These are phyloP conservation scores for Psophocarpus tetragonolobus DNA, from an alignment of 306 rosid genomes.

Conservation along the genomic window DNA sequence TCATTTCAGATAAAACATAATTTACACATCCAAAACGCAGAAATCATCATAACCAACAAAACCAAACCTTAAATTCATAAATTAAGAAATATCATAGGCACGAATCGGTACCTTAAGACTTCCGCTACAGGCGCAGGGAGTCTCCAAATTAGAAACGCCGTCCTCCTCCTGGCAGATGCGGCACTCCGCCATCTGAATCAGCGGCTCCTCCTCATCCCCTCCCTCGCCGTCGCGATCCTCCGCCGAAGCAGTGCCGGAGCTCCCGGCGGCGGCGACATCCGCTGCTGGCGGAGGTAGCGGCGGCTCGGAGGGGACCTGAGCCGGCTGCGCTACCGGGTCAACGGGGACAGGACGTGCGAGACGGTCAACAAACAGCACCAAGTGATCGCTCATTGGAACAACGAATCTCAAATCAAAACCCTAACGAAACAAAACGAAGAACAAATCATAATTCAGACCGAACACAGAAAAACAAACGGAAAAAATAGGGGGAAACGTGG, in stretches of 20 bases:
- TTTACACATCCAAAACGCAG: background rate
- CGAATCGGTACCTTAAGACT: constrained; percentile 80
- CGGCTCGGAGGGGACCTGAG: constrained; percentile 44
- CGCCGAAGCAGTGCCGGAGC: constrained; percentile 38
- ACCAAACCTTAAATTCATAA: background rate
- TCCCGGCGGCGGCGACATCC: constrained; percentile 32
- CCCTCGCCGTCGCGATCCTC: constrained; percentile 38
- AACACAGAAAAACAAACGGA: background rate
- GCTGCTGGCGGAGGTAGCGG: background rate
- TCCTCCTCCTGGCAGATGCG: constrained; percentile 99
- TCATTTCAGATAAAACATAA: background rate
- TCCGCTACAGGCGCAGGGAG: constrained; percentile 92
- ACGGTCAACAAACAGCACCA: constrained; percentile 79
- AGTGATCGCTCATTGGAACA: constrained; percentile 75
- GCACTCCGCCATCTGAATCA: constrained; percentile 82
- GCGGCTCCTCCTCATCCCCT: constrained; percentile 63
- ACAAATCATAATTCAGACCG: background rate
- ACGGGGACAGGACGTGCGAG: constrained; percentile 48
- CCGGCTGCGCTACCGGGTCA: constrained; percentile 49
- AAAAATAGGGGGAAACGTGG: constrained; percentile 15
- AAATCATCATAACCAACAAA: background rate
- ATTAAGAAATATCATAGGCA: background rate
- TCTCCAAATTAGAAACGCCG: constrained; percentile 63
- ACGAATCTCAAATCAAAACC: constrained; percentile 25
- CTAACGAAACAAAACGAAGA: background rate